Base-by-base conservation (phyloP, 2,329 filamentous ascomycete genomes). In the Exophiala spinifera region DNA sequence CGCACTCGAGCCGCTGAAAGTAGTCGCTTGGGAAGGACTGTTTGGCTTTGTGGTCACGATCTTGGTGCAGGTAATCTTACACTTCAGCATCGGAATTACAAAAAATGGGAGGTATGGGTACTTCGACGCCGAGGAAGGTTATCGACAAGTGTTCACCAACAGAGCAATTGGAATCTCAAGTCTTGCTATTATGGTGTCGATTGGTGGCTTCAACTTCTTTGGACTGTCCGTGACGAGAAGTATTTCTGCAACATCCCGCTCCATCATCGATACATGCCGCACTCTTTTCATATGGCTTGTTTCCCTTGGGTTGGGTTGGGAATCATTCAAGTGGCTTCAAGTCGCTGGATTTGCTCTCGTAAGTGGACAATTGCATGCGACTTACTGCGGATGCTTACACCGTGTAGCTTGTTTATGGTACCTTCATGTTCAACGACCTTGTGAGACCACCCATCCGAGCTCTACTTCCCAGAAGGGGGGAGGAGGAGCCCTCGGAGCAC, bases 191-290 rank as follows among this genome's bases (percentile, higher is more conserved):
- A 99, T 99, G 94, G 81, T 99, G 63, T 95, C 90, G 66, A 99
- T 99, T 65, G 92, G 92, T 88, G 91, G 92, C 50, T 99, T 97
- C 82, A 99, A 99, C 75, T 99, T 95, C 78, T 99, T 99, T 72
- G 94, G 94, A 6, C 82, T 99, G 8, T 94, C 89, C 0, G 92
- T 99, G 7, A 99, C 94, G 1, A 84, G 89, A 56, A 85, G 75
- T 59, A 90, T 99, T 62, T 95, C 88, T 60, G 94, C 94, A 10
- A 99, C 94, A 0, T 90, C 92, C 1, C 85, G 94, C 57, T 95
- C 90, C 28, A 97, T 92, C 28, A 97, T 99, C 65, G 94, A 99
- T 71, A 99, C 94, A 1, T 97, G 91, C 78, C 85, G 92, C 37
- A 99, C 94, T 0, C 82, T 99, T 1, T 97, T 99, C 75, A 97